phyloP scores from a whole-genome alignment of 768 basidiomycete genomes.

The Pluteus cervinus region DNA sequence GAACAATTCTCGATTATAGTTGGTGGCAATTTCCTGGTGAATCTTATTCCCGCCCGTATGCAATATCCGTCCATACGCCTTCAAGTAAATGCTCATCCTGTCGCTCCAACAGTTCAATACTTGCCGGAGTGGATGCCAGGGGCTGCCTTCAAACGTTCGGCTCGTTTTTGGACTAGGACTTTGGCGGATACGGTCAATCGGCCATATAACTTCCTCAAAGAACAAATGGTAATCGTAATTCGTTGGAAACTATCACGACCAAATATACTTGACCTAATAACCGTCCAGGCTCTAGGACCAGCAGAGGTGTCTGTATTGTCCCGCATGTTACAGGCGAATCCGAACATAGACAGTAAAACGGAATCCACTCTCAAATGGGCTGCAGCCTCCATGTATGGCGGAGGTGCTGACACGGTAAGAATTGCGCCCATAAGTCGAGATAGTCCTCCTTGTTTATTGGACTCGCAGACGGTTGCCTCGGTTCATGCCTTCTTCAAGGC shows the following conservation, averaged over 20 bases:
- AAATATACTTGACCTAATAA: background rate
- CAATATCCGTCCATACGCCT: background rate
- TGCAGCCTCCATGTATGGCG: conserved; percentile 41
- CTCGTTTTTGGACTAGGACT: conserved; percentile 25
- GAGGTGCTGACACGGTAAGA: conserved; percentile 29
- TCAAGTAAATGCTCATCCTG: conserved; percentile 1
- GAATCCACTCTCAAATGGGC: conserved; percentile 37
- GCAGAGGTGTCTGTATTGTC: conserved; percentile 30
- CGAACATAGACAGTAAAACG: conserved; percentile 21
- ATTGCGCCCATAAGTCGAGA: conserved; percentile 2
- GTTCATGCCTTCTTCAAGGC: conserved; percentile 34
- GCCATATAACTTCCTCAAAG: conserved; percentile 27
- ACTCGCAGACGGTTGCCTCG: conserved; percentile 30
- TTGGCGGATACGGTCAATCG: conserved; percentile 26
- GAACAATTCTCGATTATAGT: conserved; percentile 13
- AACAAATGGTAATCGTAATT: conserved; percentile 20
- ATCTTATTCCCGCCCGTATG: conserved; percentile 14
- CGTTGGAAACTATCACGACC: background rate
- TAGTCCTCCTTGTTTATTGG: background rate
- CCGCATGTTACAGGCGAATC: conserved; percentile 22
- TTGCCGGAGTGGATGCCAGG: conserved; percentile 44
- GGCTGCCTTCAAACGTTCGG: conserved; percentile 37
- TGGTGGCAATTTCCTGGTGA: conserved; percentile 25
- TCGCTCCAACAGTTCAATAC: conserved; percentile 24
- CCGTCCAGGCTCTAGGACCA: conserved; percentile 17